A percentile compares a stretch with the other conserved stretches of the same genome.
Evolutionary conservation across 805 yeast species (phyloP).

Genomic region (Maudiozyma serrabonitensis): DNA sequence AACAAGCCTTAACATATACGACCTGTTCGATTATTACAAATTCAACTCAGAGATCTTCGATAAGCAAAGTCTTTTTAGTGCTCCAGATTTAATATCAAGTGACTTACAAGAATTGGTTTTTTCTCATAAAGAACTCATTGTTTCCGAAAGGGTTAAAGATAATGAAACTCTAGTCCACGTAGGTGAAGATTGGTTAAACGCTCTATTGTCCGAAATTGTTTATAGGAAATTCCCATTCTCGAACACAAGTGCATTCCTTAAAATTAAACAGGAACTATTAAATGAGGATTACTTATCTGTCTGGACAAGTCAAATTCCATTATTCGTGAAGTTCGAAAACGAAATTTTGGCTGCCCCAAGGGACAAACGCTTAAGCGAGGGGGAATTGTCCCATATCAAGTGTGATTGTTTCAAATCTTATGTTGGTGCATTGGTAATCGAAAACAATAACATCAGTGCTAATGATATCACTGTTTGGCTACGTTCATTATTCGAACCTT

Average conservation of each 20-base stretch:
- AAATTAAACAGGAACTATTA: background rate
- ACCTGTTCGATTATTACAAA: constrained; percentile 5
- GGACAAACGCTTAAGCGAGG: background rate
- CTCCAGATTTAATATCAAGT: constrained; percentile 8
- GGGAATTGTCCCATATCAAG: constrained; percentile 42
- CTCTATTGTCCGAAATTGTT: constrained; percentile 49
- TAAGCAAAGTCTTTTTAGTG: constrained; percentile 1
- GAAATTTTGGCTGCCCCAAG: constrained; percentile 18
- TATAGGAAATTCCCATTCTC: constrained; percentile 51
- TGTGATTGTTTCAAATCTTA: constrained; percentile 83
- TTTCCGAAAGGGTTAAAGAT: constrained; percentile 1
- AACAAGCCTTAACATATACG: constrained; percentile 2
- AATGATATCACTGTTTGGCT: constrained; percentile 44
- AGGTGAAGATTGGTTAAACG: constrained; percentile 72
- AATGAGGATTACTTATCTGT: background rate
- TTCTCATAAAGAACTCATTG: constrained; percentile 7
- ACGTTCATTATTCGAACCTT: constrained; percentile 28
- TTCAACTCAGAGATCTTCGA: constrained; percentile 4
- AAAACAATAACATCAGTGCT: constrained; percentile 32
- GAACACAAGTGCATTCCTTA: constrained; percentile 55
- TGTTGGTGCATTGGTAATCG: constrained; percentile 62
- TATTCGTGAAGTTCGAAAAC: background rate
- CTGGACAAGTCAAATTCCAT: background rate
- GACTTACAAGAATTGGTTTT: constrained; percentile 7
- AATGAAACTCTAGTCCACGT: constrained; percentile 49